These are phyloP conservation scores for Penicillium sp. DNA, from an alignment of 2,329 filamentous ascomycete genomes.

Conservation along the genomic window DNA sequence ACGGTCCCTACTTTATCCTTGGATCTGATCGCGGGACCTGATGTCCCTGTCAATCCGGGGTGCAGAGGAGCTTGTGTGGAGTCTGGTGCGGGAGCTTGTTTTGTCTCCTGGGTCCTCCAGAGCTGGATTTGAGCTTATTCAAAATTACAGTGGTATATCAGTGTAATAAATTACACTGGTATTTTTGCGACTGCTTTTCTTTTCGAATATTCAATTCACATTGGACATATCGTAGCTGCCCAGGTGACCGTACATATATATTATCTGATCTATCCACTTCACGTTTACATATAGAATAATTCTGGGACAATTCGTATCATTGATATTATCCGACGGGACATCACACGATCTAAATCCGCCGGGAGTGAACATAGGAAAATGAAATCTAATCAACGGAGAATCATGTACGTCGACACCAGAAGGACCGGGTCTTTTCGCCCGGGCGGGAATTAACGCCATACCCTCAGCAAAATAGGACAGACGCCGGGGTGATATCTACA, in stretches of 20 bases:
- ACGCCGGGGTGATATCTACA: slow-evolving; percentile 15
- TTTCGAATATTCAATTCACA: neutral
- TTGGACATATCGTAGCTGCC: neutral
- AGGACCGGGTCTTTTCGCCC: slow-evolving; percentile 27
- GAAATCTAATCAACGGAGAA: slow-evolving; percentile 26
- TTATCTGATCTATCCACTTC: neutral
- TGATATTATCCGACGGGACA: slow-evolving; percentile 30
- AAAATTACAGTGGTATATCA: slow-evolving; percentile 2
- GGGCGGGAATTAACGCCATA: slow-evolving; percentile 30
- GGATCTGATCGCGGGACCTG: slow-evolving; percentile 11
- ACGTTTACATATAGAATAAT: neutral
- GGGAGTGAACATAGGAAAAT: slow-evolving; percentile 26
- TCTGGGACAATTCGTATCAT: slow-evolving; percentile 22
- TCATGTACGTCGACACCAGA: slow-evolving; percentile 29
- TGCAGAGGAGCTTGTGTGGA: slow-evolving; percentile 24
- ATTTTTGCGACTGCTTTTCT: slow-evolving; percentile 12
- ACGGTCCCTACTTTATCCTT: slow-evolving; percentile 23
- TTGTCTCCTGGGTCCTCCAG: neutral
- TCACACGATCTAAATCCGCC: slow-evolving; percentile 27
- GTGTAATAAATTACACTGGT: slow-evolving; percentile 7
- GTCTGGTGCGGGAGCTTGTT: slow-evolving; percentile 9
- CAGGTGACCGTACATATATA: neutral
- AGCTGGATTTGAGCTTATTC: slow-evolving; percentile 8
- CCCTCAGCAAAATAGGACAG: slow-evolving; percentile 31
- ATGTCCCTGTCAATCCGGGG: slow-evolving; percentile 21